Evolutionary conservation across 2,329 filamentous ascomycete genomes (phyloP), one percentile per base, ranked within the genome.

Genomic region (Pyrenophora tritici-repentis): DNA sequence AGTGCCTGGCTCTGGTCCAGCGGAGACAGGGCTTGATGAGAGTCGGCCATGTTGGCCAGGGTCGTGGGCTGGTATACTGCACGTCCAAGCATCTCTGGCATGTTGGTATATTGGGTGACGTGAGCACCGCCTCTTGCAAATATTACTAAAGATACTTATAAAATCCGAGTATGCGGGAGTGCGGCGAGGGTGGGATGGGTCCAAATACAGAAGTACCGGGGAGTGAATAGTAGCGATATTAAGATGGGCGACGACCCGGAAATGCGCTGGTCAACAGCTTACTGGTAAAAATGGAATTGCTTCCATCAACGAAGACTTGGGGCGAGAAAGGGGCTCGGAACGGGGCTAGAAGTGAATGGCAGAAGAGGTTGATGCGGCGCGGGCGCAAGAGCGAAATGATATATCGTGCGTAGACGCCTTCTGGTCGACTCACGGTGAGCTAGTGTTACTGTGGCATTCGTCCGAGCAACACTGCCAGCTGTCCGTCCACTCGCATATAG

Each of bases 1-100:
- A 86, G 82, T 56, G 75, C 72, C 63, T 78, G 76, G 66, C 78
- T 79, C 67, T 78, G 79, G 75, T 71, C 83, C 83, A 80, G 84
- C 82, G 80, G 80, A 75, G 78, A 70, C 60, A 59, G 45, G 45
- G 53, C 50, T 49, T 65, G 59, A 60, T 63, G 63, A 56, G 59
- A 50, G 50, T 62, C 41, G 47, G 52, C 57, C 55, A 62, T 57
- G 46, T 51, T 59, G 62, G 62, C 65, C 63, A 65, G 61, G 41
- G 55, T 51, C 47, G 61, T 58, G 59, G 65, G 52, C 52, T 63
- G 76, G 76, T 83, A 84, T 45, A 75, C 76, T 63, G 78, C 66
- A 80, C 77, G 66, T 73, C 70, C 71, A 74, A 73, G 62, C 73
- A 73, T 61, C 75, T 72, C 63, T 66, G 68, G 69, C 79, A 82